Evolutionary conservation across 148 eudicot genomes (phyloP).

Genomic region (Pouteria glomerata): DNA sequence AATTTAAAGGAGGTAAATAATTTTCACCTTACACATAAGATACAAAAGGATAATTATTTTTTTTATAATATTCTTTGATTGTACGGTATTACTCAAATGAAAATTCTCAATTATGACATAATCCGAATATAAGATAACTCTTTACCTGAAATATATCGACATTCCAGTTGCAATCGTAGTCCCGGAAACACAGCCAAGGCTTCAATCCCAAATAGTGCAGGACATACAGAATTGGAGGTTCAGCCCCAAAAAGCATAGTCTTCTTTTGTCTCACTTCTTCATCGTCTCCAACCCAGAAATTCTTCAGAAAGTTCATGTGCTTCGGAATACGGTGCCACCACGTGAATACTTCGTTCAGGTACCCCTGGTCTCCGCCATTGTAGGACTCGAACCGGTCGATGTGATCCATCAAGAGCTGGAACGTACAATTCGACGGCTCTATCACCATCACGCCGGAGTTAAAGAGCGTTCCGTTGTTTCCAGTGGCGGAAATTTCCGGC

Average conservation of each 20-base stretch:
- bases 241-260: constrained; percentile 57
- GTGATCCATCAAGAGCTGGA: constrained; percentile 61
- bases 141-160: constrained; percentile 44
- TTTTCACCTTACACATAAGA: too few relatives aligned
- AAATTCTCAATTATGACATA: too few relatives aligned
- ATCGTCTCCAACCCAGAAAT: constrained; percentile 72
- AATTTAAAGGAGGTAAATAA: too few relatives aligned
- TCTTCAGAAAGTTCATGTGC: constrained; percentile 69
- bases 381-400: constrained; percentile 69
- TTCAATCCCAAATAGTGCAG: constrained; percentile 70
- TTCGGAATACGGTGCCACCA: constrained; percentile 89
- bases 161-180: constrained; percentile 80
- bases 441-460: constrained; percentile 91
- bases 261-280: constrained; percentile 50
- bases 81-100: too few relatives aligned
- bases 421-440: constrained; percentile 82
- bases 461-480: constrained; percentile 67
- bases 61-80: too few relatives aligned
- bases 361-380: constrained; percentile 89
- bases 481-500: constrained; percentile 85
- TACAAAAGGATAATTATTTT: too few relatives aligned
- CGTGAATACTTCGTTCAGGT: constrained; percentile 73
- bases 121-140: too few relatives aligned
- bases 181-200: constrained; percentile 77
- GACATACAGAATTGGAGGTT: constrained; percentile 65